These are phyloP conservation scores for Starmera caribaea DNA, from an alignment of 805 yeast genomes.

Conservation along the genomic window DNA sequence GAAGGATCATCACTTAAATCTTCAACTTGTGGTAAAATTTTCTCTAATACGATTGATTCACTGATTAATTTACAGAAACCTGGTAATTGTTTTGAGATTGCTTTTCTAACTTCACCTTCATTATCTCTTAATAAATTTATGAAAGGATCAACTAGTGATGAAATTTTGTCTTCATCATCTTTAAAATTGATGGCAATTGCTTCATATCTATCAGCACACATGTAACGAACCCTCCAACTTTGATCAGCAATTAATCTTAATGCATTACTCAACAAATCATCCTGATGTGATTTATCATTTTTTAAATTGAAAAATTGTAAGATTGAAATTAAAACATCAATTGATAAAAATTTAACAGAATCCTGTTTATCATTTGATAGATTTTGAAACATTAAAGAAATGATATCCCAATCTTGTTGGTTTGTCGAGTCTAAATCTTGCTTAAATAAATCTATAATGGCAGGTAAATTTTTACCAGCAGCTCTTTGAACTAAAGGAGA, in stretches of 20 bases:
- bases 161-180: constrained; percentile 42
- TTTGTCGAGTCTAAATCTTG: constrained; percentile 34
- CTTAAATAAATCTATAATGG: constrained; percentile 50
- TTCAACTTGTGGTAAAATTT: constrained; percentile 76
- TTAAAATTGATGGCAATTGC: constrained; percentile 58
- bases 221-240: constrained; percentile 97
- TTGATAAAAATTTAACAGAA: constrained; percentile 82
- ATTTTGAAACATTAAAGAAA: constrained; percentile 73
- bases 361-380: constrained; percentile 85
- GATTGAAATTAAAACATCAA: constrained; percentile 80
- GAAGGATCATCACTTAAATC: constrained; percentile 83
- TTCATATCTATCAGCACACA: constrained; percentile 93
- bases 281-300: constrained; percentile 47
- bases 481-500: constrained; percentile 98
- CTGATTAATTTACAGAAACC: constrained; percentile 49
- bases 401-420: constrained; percentile 64
- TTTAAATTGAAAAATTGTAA: constrained; percentile 55
- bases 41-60: constrained; percentile 46
- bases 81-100: constrained; percentile 86
- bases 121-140: constrained; percentile 75
- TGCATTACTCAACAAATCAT: constrained; percentile 55
- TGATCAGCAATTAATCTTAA: constrained; percentile 73
- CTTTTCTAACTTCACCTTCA: constrained; percentile 96
- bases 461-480: constrained; percentile 80
- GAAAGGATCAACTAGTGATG: constrained; percentile 48